Conservation (phyloP, 2,329 filamentous ascomycete species). For the Xylaria sp. region DNA sequence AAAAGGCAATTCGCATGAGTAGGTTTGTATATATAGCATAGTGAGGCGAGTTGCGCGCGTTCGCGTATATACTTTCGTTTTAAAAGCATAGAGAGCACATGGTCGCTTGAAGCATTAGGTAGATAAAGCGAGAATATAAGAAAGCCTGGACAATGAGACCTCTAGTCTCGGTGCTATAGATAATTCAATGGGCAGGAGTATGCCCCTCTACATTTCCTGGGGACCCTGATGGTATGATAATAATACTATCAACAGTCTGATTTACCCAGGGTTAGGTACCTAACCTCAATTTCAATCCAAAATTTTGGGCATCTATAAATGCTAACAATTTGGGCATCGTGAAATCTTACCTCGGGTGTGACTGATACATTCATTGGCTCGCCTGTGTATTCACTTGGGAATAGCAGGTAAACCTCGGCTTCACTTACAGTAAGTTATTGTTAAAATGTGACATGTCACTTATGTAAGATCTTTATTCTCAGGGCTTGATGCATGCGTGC, state of each 20-base stretch:
- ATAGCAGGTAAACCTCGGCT: not conserved
- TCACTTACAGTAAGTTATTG: too few relatives aligned
- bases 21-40: not conserved
- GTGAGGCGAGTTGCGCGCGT: not conserved
- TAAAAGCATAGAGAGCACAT: not conserved
- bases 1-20: not conserved
- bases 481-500: not conserved
- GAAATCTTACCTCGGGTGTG: not conserved
- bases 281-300: not conserved
- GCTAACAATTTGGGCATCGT: not conserved
- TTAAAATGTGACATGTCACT: not conserved
- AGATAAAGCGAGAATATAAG: not conserved
- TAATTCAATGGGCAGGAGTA: too few relatives aligned
- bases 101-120: not conserved
- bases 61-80: not conserved
- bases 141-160: too few relatives aligned
- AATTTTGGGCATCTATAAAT: conserved; percentile 1
- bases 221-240: not conserved
- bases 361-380: not conserved
- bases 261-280: not conserved
- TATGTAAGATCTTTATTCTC: not conserved
- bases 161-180: too few relatives aligned
- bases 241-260: not conserved
- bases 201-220: not conserved
- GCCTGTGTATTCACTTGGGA: too few relatives aligned